These are phyloP conservation scores for Persicaria tinctoria DNA, from an alignment of 148 eudicot genomes.

Conservation along the genomic window DNA sequence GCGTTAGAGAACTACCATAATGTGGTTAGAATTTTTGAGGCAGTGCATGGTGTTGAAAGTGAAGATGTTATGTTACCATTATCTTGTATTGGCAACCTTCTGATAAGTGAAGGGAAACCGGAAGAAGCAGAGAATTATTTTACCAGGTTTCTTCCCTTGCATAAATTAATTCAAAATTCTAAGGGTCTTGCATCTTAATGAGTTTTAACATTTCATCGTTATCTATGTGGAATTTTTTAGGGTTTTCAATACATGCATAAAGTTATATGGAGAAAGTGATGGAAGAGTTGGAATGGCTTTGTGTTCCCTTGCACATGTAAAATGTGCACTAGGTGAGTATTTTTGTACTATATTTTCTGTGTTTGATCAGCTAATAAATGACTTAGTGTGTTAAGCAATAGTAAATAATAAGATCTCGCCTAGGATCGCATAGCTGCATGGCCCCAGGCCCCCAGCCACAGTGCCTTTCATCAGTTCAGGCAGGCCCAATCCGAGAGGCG, in stretches of 20 bases:
- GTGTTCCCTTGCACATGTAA: slow-evolving; percentile 69
- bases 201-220: not conserved
- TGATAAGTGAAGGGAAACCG: slow-evolving; percentile 52
- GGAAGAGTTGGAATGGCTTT: slow-evolving; percentile 79
- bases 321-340: slow-evolving; percentile 76
- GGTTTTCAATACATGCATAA: slow-evolving; percentile 42
- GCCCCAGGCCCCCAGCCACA: too few species aligned
- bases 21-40: slow-evolving; percentile 48
- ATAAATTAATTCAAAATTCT: slow-evolving; percentile 4
- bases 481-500: too few species aligned
- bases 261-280: slow-evolving; percentile 59
- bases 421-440: too few species aligned
- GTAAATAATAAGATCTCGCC: too few species aligned
- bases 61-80: slow-evolving; percentile 66
- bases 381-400: not conserved
- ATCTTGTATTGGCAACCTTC: slow-evolving; percentile 64
- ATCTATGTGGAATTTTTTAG: slow-evolving; percentile 24
- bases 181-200: not conserved
- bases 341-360: not conserved
- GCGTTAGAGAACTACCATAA: slow-evolving; percentile 52
- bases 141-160: slow-evolving; percentile 36
- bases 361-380: not conserved
- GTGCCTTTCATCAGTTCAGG: too few species aligned
- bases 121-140: slow-evolving; percentile 57
- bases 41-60: slow-evolving; percentile 40